Evolutionary conservation across 805 yeast species (phyloP), one percentile per base, ranked within the genome.

Genomic region (Scheffersomyces lignosus): DNA sequence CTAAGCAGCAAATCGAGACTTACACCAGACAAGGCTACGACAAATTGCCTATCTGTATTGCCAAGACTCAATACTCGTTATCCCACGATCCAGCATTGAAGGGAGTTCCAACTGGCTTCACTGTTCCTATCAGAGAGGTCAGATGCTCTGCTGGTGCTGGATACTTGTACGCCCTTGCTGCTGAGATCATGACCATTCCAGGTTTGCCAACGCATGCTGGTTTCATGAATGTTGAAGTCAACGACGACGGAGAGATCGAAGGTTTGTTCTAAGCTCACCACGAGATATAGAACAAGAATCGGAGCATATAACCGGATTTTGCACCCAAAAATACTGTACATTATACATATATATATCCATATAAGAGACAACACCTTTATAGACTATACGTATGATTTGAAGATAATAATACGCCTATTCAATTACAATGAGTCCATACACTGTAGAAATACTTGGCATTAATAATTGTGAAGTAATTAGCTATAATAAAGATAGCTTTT

Each of bases 101-200:
- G 70, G 96, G 96, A 59, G 96, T 88, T 29, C 99, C 99, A 48
- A 79, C 84, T 15, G 96, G 95, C 6, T 91, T 90, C 72, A 85
- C 80, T 13, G 86, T 91, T 61, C 98, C 99, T 34, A 88, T 91
- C 52, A 79, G 95, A 62, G 99, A 91, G 52, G 87, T 91, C 46
- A 83, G 95, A 65, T 90, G 91, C 27, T 84, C 96, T 25, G 87
- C 87, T 38, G 99, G 99, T 64, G 98, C 97, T 32, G 97, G 97
- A 7, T 91, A 91, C 66, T 74, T 91, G 58, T 93, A 91, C 58
- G 98, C 98, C 1, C 75, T 91, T 52, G 97, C 97, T 13, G 97
- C 95, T 38, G 96, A 91, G 65, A 91, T 91, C 54, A 89, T 85
- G 83, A 91, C 99, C 18, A 90, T 91, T 52, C 99, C 99, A 18